phyloP scores from a whole-genome alignment of 2,329 filamentous ascomycete species.

The Claviceps lovelessii region DNA sequence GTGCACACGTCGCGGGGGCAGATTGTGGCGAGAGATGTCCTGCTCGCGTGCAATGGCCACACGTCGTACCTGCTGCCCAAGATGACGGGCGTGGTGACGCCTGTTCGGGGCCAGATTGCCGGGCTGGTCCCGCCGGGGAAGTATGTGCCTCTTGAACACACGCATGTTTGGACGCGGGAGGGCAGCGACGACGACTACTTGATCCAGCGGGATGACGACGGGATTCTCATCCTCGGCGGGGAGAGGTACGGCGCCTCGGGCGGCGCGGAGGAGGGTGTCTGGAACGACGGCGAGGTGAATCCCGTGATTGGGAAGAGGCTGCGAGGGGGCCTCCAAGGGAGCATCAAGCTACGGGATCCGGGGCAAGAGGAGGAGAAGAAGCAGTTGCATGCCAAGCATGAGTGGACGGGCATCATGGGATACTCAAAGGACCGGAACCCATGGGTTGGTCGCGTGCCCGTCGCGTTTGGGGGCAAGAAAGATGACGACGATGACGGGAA shows the following conservation, averaged over 20 bases:
- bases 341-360: constrained; percentile 27
- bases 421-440: constrained; percentile 53
- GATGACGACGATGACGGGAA: constrained; percentile 14
- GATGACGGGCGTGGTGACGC: constrained; percentile 59
- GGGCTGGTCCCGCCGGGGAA: constrained; percentile 43
- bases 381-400: constrained; percentile 37
- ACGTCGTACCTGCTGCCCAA: constrained; percentile 59
- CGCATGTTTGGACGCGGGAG: constrained; percentile 46
- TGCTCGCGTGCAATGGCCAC: constrained; percentile 75
- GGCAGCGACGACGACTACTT: constrained; percentile 54
- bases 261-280: constrained; percentile 36
- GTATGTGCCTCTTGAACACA: constrained; percentile 31
- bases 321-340: constrained; percentile 26
- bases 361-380: constrained; percentile 21
- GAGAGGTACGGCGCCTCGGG: constrained; percentile 42
- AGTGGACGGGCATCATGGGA: constrained; percentile 75
- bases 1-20: constrained; percentile 56
- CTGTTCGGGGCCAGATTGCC: constrained; percentile 60
- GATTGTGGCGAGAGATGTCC: constrained; percentile 46
- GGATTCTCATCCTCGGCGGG: constrained; percentile 55
- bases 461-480: constrained; percentile 29
- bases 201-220: constrained; percentile 47
- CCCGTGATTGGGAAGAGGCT: constrained; percentile 41
- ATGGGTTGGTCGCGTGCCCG: constrained; percentile 57
- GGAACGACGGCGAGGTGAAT: constrained; percentile 45